These are phyloP conservation scores for Ensete ventricosum DNA, from an alignment of 176 grass and related monocot species.

Conservation along the genomic window DNA sequence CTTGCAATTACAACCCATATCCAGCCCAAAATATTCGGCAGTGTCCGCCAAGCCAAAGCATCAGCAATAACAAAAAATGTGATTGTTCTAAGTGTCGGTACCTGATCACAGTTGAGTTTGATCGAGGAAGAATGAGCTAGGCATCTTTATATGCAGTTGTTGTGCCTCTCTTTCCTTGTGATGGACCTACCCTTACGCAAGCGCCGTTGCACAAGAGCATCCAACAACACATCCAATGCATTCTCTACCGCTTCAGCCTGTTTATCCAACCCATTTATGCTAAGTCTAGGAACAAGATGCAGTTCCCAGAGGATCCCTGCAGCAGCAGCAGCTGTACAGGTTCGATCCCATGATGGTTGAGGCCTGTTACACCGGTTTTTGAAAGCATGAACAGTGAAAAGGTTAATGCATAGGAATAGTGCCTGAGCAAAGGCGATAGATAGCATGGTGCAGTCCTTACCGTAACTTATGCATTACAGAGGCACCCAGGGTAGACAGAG, in stretches of 20 bases:
- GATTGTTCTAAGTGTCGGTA: background rate
- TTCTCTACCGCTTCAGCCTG: slow-evolving; percentile 59
- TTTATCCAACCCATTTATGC: slow-evolving; percentile 43
- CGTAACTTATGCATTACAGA: slow-evolving; percentile 90
- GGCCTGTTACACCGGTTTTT: slow-evolving; percentile 40
- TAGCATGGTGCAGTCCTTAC: slow-evolving; percentile 21
- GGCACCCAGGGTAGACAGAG: slow-evolving; percentile 52
- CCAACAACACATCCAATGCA: slow-evolving; percentile 60
- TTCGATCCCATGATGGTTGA: slow-evolving; percentile 82
- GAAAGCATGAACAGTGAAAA: background rate
- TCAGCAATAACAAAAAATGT: background rate
- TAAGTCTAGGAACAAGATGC: slow-evolving; percentile 36
- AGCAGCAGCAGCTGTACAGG: slow-evolving; percentile 73
- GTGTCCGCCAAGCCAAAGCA: background rate
- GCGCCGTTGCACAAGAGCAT: slow-evolving; percentile 55
- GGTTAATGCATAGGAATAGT: background rate
- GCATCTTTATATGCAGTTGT: slow-evolving; percentile 51
- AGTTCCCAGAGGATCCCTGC: slow-evolving; percentile 73
- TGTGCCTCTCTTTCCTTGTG: slow-evolving; percentile 54
- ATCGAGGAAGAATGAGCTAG: background rate
- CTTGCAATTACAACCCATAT: background rate
- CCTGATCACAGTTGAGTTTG: background rate
- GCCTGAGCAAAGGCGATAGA: background rate
- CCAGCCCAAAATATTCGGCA: background rate
- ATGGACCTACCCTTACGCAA: slow-evolving; percentile 67